phyloP scores from a whole-genome alignment of 2,329 filamentous ascomycete species.

The Chaetomium globosum region DNA sequence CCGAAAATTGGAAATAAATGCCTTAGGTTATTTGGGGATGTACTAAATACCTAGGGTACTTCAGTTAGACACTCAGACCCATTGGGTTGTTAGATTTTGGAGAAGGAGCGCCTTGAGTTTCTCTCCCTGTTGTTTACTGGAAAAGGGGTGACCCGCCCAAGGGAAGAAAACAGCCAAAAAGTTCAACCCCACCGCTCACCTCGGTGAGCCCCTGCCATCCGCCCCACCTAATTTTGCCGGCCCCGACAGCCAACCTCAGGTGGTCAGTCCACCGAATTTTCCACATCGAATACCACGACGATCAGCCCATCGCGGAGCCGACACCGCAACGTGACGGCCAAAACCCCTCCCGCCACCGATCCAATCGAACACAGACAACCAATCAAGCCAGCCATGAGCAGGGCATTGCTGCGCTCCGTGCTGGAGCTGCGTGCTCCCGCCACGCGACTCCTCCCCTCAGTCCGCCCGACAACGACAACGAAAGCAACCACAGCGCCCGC shows the following conservation, averaged over 20 bases:
- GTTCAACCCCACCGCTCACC: background rate
- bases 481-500: background rate
- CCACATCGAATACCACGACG: slow-evolving; percentile 10
- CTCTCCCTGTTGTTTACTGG: background rate
- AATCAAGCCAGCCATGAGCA: slow-evolving; percentile 50
- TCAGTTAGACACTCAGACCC: too few species aligned
- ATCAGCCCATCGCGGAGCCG: slow-evolving; percentile 27
- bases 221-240: slow-evolving; percentile 6
- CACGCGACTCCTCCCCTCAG: slow-evolving; percentile 52
- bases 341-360: background rate
- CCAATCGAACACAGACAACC: slow-evolving; percentile 16
- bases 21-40: too few species aligned
- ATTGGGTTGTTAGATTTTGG: background rate
- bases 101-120: too few species aligned
- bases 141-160: background rate
- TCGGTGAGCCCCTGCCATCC: background rate
- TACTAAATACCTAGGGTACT: too few species aligned
- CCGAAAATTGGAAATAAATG: too few species aligned
- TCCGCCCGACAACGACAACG: slow-evolving; percentile 39
- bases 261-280: slow-evolving; percentile 27
- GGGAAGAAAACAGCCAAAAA: background rate
- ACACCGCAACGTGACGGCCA: slow-evolving; percentile 20
- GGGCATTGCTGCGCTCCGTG: slow-evolving; percentile 64
- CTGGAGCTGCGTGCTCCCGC: slow-evolving; percentile 59
- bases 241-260: slow-evolving; percentile 11